These are phyloP conservation scores for Tranzscheliella williamsii DNA, from an alignment of 1,284 basidiomycete genomes.

Conservation along the genomic window DNA sequence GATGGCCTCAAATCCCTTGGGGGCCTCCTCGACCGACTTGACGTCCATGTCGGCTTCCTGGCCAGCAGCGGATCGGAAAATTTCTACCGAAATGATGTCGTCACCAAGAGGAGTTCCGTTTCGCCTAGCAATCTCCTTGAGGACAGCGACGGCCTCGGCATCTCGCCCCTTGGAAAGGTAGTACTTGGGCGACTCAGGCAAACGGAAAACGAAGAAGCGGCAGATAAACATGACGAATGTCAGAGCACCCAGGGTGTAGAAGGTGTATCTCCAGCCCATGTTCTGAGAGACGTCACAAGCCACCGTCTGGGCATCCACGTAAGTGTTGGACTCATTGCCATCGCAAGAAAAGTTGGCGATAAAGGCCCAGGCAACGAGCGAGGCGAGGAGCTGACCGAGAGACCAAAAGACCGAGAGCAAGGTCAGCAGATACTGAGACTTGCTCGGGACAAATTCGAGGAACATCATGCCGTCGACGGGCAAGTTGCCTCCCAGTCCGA, in stretches of 20 bases:
- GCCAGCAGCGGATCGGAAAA: constrained; percentile 56
- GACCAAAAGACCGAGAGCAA: constrained; percentile 60
- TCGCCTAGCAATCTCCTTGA: constrained; percentile 53
- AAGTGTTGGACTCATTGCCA: constrained; percentile 34
- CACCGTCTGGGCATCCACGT: constrained; percentile 6
- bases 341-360: constrained; percentile 56
- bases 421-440: constrained; percentile 54
- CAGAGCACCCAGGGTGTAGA: constrained; percentile 54
- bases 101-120: constrained; percentile 52
- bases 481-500: constrained; percentile 58
- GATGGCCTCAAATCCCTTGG: constrained; percentile 12
- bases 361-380: constrained; percentile 57
- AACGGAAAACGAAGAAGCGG: constrained; percentile 55
- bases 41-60: constrained; percentile 44
- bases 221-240: constrained; percentile 54
- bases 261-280: constrained; percentile 58
- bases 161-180: constrained; percentile 59
- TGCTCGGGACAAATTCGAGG: constrained; percentile 57
- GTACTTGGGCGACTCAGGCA: constrained; percentile 60
- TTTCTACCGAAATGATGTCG: constrained; percentile 53
- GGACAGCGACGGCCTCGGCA: constrained; percentile 53
- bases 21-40: constrained; percentile 12
- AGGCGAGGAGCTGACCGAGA: constrained; percentile 55
- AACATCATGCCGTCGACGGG: constrained; percentile 61
- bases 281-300: constrained; percentile 42